Evolutionary conservation across 2,329 filamentous ascomycete genomes (phyloP).

Genomic region (Verticillium nubilum): DNA sequence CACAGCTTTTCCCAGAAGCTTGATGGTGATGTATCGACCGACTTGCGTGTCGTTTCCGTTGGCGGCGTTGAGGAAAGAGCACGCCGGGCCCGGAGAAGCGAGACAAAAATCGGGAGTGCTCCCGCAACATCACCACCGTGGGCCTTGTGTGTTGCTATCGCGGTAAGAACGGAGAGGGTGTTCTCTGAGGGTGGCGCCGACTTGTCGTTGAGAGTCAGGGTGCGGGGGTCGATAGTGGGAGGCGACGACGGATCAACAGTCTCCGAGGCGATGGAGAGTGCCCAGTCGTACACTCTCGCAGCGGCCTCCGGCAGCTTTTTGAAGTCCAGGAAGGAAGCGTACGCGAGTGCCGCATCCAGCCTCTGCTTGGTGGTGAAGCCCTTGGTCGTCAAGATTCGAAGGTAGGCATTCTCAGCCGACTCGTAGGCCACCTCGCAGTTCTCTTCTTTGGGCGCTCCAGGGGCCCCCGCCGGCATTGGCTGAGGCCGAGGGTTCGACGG

Average conservation of each 20-base stretch:
- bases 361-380: conserved; percentile 77
- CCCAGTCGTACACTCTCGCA: conserved; percentile 68
- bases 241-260: conserved; percentile 35
- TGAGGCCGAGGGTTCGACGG: conserved; percentile 78
- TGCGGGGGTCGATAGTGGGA: conserved; percentile 50
- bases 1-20: conserved; percentile 7
- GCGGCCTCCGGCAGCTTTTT: conserved; percentile 63
- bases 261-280: conserved; percentile 65
- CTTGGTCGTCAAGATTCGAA: conserved; percentile 72
- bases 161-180: conserved; percentile 68
- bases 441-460: conserved; percentile 64
- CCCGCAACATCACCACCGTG: conserved; percentile 57
- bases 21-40: neutral
- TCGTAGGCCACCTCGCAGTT: conserved; percentile 67
- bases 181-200: conserved; percentile 62
- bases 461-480: conserved; percentile 61
- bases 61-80: conserved; percentile 39
- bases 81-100: conserved; percentile 73
- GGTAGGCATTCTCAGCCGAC: conserved; percentile 70
- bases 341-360: conserved; percentile 75
- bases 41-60: neutral
- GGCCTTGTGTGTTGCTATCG: conserved; percentile 73
- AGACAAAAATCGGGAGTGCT: conserved; percentile 81
- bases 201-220: conserved; percentile 58
- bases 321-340: conserved; percentile 80